These are phyloP conservation scores for Neophaeococcomyces aloes DNA, from an alignment of 2,329 filamentous ascomycete genomes.

Conservation along the genomic window DNA sequence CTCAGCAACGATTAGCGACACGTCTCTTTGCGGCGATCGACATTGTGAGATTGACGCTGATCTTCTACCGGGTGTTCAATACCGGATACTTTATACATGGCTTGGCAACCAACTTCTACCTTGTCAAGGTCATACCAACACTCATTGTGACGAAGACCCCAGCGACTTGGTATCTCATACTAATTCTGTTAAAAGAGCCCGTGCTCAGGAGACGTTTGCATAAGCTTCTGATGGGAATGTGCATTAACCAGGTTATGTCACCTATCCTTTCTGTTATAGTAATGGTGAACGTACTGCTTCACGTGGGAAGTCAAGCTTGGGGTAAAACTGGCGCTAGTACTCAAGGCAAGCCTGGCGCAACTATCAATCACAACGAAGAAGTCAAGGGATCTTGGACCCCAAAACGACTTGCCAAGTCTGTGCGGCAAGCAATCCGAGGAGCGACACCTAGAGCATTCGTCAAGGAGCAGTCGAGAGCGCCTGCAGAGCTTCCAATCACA, in stretches of 20 bases:
- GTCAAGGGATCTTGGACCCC: background rate
- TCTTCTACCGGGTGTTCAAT: constrained; percentile 12
- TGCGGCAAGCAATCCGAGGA: constrained; percentile 1
- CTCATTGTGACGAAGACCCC: constrained; percentile 9
- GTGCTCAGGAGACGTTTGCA: constrained; percentile 7
- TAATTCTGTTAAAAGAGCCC: constrained; percentile 5
- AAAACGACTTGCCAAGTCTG: background rate
- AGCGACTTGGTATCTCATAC: constrained; percentile 8
- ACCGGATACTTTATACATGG: constrained; percentile 6
- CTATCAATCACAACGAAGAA: background rate
- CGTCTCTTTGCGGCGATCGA: constrained; percentile 10
- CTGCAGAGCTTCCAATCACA: background rate
- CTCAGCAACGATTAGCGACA: constrained; percentile 7
- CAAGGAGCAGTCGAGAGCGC: background rate
- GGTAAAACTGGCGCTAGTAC: constrained; percentile 10
- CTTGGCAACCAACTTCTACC: constrained; percentile 4
- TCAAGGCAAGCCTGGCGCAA: background rate
- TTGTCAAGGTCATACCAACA: constrained; percentile 5
- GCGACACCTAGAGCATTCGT: background rate
- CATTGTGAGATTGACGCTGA: constrained; percentile 10
- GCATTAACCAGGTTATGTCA: constrained; percentile 11
- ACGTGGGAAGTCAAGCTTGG: constrained; percentile 11
- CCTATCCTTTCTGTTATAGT: constrained; percentile 8
- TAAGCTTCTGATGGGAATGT: constrained; percentile 10
- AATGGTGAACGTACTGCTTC: constrained; percentile 7